phyloP scores from a whole-genome alignment of 257 asterid genomes.

The Forsythia viridissima region DNA sequence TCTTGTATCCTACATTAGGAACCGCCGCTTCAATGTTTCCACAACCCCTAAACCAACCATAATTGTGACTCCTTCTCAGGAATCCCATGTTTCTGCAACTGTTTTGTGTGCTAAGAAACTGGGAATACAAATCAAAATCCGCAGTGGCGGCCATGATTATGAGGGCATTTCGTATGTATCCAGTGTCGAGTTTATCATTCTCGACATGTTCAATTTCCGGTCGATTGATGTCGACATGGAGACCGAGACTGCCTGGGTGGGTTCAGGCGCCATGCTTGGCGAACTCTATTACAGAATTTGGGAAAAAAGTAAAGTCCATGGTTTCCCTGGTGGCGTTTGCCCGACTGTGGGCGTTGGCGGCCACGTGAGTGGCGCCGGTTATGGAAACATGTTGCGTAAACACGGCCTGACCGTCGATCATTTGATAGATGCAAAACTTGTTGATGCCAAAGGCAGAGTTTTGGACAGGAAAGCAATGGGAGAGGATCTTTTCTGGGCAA shows the following conservation, averaged over 20 bases:
- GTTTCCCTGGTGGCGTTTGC: conserved; percentile 46
- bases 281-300: conserved; percentile 41
- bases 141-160: conserved; percentile 32
- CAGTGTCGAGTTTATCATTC: conserved; percentile 21
- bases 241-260: conserved; percentile 37
- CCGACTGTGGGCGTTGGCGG: conserved; percentile 53
- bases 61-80: conserved; percentile 25
- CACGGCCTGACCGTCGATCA: conserved; percentile 40
- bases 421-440: conserved; percentile 41
- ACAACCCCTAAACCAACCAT: conserved; percentile 28
- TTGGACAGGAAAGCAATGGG: conserved; percentile 43
- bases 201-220: conserved; percentile 46
- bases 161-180: conserved; percentile 43
- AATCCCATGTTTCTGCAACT: conserved; percentile 26
- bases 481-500: conserved; percentile 48
- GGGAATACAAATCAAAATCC: conserved; percentile 25
- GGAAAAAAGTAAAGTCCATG: conserved; percentile 35
- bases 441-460: conserved; percentile 41
- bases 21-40: conserved; percentile 30
- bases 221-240: conserved; percentile 22
- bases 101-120: conserved; percentile 24
- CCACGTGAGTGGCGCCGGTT: conserved; percentile 40
- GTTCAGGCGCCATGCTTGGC: conserved; percentile 41
- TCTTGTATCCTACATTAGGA: conserved; percentile 18
- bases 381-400: conserved; percentile 33